These are phyloP conservation scores for Naganishia liquefaciens DNA, from an alignment of 1,284 basidiomycete genomes.

Conservation along the genomic window DNA sequence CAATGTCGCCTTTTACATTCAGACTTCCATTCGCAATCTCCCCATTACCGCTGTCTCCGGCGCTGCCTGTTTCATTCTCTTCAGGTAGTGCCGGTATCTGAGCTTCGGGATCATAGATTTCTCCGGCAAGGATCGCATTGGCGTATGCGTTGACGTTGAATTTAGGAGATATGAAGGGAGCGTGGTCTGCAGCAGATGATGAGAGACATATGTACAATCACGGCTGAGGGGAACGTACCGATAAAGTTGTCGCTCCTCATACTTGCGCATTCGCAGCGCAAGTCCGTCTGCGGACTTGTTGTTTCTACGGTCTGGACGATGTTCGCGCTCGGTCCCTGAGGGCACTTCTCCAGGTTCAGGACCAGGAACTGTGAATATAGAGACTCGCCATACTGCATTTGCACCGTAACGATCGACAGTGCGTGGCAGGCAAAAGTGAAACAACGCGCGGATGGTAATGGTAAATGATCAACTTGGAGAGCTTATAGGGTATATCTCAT, in stretches of 20 bases:
- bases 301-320: no score
- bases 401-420: no score
- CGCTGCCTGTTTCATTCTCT: slow-evolving; percentile 50
- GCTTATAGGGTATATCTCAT: no score
- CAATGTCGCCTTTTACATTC: slow-evolving; percentile 72
- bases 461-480: no score
- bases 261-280: background rate
- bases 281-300: no score
- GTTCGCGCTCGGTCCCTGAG: no score
- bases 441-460: no score
- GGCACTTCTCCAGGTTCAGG: background rate
- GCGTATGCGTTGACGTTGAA: slow-evolving; percentile 88
- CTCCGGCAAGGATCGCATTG: slow-evolving; percentile 78
- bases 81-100: slow-evolving; percentile 6
- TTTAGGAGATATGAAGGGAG: slow-evolving; percentile 56
- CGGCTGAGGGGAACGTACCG: slow-evolving; percentile 1
- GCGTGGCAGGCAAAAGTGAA: no score
- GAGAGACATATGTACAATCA: background rate
- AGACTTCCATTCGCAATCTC: slow-evolving; percentile 27
- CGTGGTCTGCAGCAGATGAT: slow-evolving; percentile 40
- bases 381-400: no score
- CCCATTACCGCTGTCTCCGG: slow-evolving; percentile 49
- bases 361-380: background rate
- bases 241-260: slow-evolving; percentile 24
- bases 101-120: slow-evolving; percentile 63